These are phyloP conservation scores for Aspergillus cejpii DNA, from an alignment of 2,329 filamentous ascomycete species.

Conservation along the genomic window DNA sequence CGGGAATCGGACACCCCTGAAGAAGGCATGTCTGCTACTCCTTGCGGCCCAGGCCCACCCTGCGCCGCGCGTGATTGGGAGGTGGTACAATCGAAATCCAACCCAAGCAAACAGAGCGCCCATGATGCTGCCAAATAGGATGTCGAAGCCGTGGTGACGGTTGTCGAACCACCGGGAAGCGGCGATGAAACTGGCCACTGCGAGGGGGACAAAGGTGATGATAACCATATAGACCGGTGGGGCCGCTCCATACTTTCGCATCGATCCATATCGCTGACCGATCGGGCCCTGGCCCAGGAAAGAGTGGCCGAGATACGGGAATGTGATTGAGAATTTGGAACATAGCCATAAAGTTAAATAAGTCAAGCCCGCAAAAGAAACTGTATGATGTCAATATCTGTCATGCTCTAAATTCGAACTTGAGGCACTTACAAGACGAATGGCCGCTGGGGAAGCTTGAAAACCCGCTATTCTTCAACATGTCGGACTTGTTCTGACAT, in stretches of 20 bases:
- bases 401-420: not conserved
- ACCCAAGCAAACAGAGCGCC: constrained; percentile 66
- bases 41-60: constrained; percentile 88
- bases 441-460: constrained; percentile 76
- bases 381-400: constrained; percentile 27
- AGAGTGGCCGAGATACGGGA: constrained; percentile 37
- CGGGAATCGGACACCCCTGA: constrained; percentile 29
- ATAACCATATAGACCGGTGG: constrained; percentile 74
- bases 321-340: constrained; percentile 46
- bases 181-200: constrained; percentile 71
- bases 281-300: constrained; percentile 22
- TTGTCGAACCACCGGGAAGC: constrained; percentile 81
- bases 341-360: constrained; percentile 85
- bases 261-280: constrained; percentile 35
- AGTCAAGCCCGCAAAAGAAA: constrained; percentile 69
- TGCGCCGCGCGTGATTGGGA: constrained; percentile 68
- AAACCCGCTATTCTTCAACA: constrained; percentile 67
- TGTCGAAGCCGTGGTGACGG: constrained; percentile 87
- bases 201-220: constrained; percentile 64
- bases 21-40: constrained; percentile 63
- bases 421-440: constrained; percentile 51
- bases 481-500: constrained; percentile 59
- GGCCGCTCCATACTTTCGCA: constrained; percentile 68
- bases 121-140: constrained; percentile 75
- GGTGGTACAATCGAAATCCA: constrained; percentile 77